Conservation (phyloP, 495 filamentous ascomycete genomes). For the Tuber aestivum region DNA sequence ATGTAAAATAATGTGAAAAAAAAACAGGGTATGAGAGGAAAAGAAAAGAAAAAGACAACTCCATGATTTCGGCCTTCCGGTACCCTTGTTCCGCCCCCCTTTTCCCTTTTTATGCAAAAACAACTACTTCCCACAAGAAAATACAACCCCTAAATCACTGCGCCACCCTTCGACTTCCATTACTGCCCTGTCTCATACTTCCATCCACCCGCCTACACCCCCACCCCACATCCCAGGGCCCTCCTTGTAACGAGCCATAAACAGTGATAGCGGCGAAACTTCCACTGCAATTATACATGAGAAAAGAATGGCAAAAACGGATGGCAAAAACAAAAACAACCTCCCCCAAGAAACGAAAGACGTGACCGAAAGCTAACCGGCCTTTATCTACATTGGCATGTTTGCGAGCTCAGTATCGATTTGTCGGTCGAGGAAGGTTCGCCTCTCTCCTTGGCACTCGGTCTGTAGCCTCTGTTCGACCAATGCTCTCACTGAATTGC, state of each 20-base stretch:
- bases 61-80: constrained; percentile 26
- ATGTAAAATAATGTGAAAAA: constrained; percentile 16
- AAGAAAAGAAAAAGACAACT: constrained; percentile 19
- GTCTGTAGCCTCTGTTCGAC: constrained; percentile 90
- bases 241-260: constrained; percentile 22
- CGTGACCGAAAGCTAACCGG: constrained; percentile 6
- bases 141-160: constrained; percentile 12
- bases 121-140: constrained; percentile 29
- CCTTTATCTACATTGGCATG: constrained; percentile 52
- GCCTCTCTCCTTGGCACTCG: constrained; percentile 72
- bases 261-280: constrained; percentile 17
- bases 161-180: not conserved
- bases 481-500: constrained; percentile 61
- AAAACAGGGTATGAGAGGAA: constrained; percentile 12
- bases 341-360: constrained; percentile 12
- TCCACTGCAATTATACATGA: constrained; percentile 25
- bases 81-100: constrained; percentile 3
- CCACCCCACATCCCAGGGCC: not conserved
- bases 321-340: constrained; percentile 3
- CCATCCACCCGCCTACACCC: constrained; percentile 2
- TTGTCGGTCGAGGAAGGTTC: constrained; percentile 76
- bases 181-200: not conserved
- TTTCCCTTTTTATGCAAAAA: constrained; percentile 30
- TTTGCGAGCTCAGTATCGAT: constrained; percentile 92
- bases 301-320: constrained; percentile 23